Conservation (phyloP, 495 filamentous ascomycete species). For the Aspergillus steynii region DNA sequence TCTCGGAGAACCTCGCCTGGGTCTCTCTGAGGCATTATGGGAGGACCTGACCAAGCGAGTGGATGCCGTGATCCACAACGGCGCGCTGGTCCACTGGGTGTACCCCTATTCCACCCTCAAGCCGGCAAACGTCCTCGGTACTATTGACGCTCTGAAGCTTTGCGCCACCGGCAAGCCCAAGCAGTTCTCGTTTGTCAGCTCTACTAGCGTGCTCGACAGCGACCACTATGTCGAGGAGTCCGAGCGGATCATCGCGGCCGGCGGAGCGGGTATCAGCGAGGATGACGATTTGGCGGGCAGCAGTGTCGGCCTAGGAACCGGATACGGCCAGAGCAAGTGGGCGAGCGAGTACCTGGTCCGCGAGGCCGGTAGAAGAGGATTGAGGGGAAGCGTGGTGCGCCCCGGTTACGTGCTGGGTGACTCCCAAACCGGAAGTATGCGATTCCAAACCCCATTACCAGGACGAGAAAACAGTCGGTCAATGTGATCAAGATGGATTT, state of each 20-base stretch:
- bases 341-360: conserved; percentile 76
- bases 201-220: conserved; percentile 80
- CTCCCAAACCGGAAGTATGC: conserved; percentile 58
- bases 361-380: conserved; percentile 75
- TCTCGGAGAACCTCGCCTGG: conserved; percentile 69
- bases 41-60: conserved; percentile 61
- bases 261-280: conserved; percentile 59
- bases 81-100: conserved; percentile 87
- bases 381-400: conserved; percentile 73
- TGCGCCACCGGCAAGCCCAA: conserved; percentile 80
- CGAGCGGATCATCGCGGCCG: conserved; percentile 52
- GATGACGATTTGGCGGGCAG: conserved; percentile 67
- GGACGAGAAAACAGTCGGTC: neutral
- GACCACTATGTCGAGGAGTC: conserved; percentile 77
- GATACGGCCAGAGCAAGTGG: conserved; percentile 93
- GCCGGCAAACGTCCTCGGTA: conserved; percentile 77
- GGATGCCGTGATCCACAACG: conserved; percentile 88
- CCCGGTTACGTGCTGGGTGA: conserved; percentile 88
- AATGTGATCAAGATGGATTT: neutral
- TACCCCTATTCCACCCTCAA: conserved; percentile 74
- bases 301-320: conserved; percentile 67
- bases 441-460: neutral
- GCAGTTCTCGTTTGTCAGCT: conserved; percentile 79
- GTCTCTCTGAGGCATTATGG: conserved; percentile 64
- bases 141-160: conserved; percentile 73